Evolutionary conservation across 441 rosid genomes (phyloP), one percentile per base, ranked within the genome.

Genomic region (Hypseocharis bilobata): DNA sequence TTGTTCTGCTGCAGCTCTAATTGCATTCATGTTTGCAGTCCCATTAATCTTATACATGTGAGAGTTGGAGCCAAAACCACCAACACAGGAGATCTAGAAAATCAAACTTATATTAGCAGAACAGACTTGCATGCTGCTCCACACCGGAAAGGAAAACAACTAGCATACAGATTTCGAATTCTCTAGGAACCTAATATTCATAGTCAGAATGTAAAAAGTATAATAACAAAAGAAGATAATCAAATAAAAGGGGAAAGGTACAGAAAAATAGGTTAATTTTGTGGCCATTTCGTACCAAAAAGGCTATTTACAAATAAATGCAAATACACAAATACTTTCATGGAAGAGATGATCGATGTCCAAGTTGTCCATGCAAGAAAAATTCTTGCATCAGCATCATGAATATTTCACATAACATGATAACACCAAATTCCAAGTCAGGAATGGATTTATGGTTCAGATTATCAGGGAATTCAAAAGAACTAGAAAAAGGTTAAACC

Each of bases 41-140:
- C 99, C 99, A 5, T 93, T 93, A 68, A 88, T 86, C 82, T 93
- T 91, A 74, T 93, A 89, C 99, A 93, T 93, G 45, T 87, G 72
- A 51, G 97, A 82, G 70, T 89, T 83, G 42, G 97, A 91, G 66
- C 99, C 99, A 77, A 93, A 93, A 65, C 97, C 96, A 44, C 99
- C 97, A 67, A 89, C 84, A 66, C 96, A 93, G 27, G 99, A 93
- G 25, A 93, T 82, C 99, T 93, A 77, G 72, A 83, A 65, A 68
- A 65, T 16, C 6, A 44, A 72, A 61, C 42, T 51, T 22, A 63
- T 60, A 73, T 70, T 32, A 74, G n/a, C n/a, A n/a, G 72, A 13
- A 20, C 55, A 49, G 22, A 49, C 25, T n/a, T 1, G 20, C 52
- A 45, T 45, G n/a, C n/a, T n/a, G n/a, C n/a, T n/a, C 19, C 8